These are phyloP conservation scores for Myriosclerotinia scirpicola DNA, from an alignment of 2,329 filamentous ascomycete species.

Conservation along the genomic window DNA sequence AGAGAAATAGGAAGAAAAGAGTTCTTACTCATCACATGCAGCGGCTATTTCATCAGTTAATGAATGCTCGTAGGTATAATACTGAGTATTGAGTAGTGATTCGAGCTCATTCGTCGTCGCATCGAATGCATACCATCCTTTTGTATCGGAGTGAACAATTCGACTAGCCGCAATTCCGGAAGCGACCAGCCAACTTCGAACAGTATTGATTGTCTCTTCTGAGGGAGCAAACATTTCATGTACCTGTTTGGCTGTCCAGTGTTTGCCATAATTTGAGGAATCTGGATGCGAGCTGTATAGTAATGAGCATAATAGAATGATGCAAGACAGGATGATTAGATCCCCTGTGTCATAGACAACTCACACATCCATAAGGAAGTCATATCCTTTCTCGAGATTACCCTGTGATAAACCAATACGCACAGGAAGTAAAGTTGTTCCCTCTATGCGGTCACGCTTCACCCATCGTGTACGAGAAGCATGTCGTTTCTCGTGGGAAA, in stretches of 20 bases:
- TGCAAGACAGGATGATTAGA: neutral
- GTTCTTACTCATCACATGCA: constrained; percentile 41
- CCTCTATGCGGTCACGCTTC: constrained; percentile 26
- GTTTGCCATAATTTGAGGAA: constrained; percentile 42
- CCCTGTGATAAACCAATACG: constrained; percentile 48
- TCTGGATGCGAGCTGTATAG: constrained; percentile 34
- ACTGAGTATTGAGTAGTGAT: constrained; percentile 41
- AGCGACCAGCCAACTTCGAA: constrained; percentile 41
- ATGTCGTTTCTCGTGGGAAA: constrained; percentile 30
- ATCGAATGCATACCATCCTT: constrained; percentile 43
- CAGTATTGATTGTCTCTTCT: constrained; percentile 38
- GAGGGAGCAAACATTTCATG: constrained; percentile 41
- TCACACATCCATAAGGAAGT: constrained; percentile 44
- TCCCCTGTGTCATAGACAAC: constrained; percentile 6
- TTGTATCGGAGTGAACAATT: constrained; percentile 41
- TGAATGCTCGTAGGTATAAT: constrained; percentile 41
- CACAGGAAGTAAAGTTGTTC: constrained; percentile 42
- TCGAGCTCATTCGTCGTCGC: constrained; percentile 41
- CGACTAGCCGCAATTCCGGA: constrained; percentile 39
- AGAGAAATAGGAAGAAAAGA: neutral
- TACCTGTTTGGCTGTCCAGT: constrained; percentile 41
- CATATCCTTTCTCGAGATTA: constrained; percentile 47
- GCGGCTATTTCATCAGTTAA: constrained; percentile 34
- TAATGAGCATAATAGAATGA: neutral
- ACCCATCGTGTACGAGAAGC: constrained; percentile 25